Evolutionary conservation across 306 rosid genomes (phyloP).

Genomic region (Lablab purpureus): DNA sequence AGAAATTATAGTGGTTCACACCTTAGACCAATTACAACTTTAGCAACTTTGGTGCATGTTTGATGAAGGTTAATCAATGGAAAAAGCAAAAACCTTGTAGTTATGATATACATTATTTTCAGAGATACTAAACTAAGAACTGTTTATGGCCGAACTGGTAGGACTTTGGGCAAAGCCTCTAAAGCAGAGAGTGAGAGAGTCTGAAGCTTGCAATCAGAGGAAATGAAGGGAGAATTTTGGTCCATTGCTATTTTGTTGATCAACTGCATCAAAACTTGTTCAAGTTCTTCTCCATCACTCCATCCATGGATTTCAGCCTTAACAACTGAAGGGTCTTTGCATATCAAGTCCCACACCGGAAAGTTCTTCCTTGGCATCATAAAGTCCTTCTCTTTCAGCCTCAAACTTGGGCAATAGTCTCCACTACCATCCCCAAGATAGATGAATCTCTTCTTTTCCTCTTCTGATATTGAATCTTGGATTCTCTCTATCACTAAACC

Average conservation of each 20-base stretch:
- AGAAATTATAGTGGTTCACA: background rate
- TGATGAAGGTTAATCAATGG: background rate
- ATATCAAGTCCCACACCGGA: constrained; percentile 69
- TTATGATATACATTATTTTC: constrained; percentile 8
- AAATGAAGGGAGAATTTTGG: constrained; percentile 42
- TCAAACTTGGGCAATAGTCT: constrained; percentile 70
- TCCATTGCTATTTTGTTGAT: constrained; percentile 52
- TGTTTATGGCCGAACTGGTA: constrained; percentile 53
- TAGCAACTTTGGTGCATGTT: background rate
- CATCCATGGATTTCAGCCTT: constrained; percentile 69
- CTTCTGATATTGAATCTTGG: constrained; percentile 40
- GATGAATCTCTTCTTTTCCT: constrained; percentile 57
- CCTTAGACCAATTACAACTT: constrained; percentile 3
- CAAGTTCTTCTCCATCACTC: constrained; percentile 62
- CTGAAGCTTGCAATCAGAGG: constrained; percentile 63
- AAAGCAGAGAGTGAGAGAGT: constrained; percentile 46
- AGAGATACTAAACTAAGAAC: background rate
- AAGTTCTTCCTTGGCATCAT: constrained; percentile 77
- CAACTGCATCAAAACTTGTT: constrained; percentile 44
- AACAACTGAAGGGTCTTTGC: constrained; percentile 55
- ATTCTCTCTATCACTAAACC: constrained; percentile 60
- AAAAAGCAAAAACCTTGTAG: background rate
- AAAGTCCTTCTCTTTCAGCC: constrained; percentile 55
- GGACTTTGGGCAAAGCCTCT: constrained; percentile 59
- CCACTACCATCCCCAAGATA: constrained; percentile 77